These are phyloP conservation scores for Meripilus lineatus DNA, from an alignment of 1,284 basidiomycete species.

Conservation along the genomic window DNA sequence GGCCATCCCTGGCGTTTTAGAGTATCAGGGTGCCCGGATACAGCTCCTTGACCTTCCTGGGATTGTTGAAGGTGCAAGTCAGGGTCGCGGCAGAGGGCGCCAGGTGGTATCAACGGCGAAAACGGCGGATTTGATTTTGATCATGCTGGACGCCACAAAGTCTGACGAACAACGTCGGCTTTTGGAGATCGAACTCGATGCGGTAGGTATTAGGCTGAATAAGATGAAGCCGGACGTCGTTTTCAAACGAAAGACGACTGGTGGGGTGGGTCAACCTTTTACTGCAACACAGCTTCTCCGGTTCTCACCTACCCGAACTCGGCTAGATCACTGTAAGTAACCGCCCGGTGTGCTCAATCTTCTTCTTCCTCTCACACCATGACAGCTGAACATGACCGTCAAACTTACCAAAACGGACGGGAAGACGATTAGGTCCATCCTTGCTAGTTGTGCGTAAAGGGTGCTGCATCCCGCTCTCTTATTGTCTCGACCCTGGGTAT, in stretches of 20 bases:
- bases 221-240: slow-evolving; percentile 84
- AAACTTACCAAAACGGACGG: slow-evolving; percentile 95
- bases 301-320: slow-evolving; percentile 2
- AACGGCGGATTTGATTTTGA: slow-evolving; percentile 92
- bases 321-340: slow-evolving; percentile 49
- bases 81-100: slow-evolving; percentile 89
- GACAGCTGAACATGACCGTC: slow-evolving; percentile 88
- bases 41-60: slow-evolving; percentile 95
- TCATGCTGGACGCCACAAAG: slow-evolving; percentile 97
- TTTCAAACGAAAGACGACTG: slow-evolving; percentile 83
- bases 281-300: no score
- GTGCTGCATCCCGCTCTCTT: slow-evolving; percentile 1
- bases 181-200: slow-evolving; percentile 91
- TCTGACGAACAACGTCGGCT: slow-evolving; percentile 87
- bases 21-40: slow-evolving; percentile 89
- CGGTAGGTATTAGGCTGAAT: slow-evolving; percentile 95
- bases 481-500: slow-evolving; percentile 7
- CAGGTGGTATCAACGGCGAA: slow-evolving; percentile 96
- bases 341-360: slow-evolving; percentile 12
- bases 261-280: slow-evolving; percentile 62
- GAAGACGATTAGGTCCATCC: slow-evolving; percentile 87
- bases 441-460: slow-evolving; percentile 80
- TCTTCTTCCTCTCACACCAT: no score
- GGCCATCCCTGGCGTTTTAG: slow-evolving; percentile 93
- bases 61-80: slow-evolving; percentile 95